A percentile compares a stretch with the other conserved stretches of the same genome.
Evolutionary conservation across 1,139 yeast species (phyloP).

Genomic region (Hyphopichia fennica): DNA sequence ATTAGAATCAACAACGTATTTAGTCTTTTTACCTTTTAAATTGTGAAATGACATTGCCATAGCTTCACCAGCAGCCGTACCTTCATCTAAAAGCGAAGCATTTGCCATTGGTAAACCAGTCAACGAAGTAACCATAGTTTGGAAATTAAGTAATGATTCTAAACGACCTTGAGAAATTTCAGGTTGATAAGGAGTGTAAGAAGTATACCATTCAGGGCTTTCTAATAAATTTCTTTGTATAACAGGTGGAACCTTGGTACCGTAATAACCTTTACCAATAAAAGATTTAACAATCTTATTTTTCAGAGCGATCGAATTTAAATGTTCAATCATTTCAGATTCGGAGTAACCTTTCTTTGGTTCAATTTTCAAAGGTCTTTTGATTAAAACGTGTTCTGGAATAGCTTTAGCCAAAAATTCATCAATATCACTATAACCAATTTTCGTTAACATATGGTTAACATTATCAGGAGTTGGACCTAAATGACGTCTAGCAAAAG

Average conservation of each 20-base stretch:
- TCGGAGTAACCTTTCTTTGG: constrained; percentile 80
- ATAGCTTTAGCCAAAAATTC: constrained; percentile 72
- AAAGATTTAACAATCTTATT: constrained; percentile 71
- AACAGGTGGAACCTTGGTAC: constrained; percentile 87
- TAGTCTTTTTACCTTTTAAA: constrained; percentile 62
- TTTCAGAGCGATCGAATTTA: constrained; percentile 68
- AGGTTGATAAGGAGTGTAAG: constrained; percentile 97
- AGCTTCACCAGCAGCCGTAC: constrained; percentile 98
- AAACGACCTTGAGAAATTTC: constrained; percentile 96
- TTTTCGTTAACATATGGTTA: constrained; percentile 57
- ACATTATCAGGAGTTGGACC: constrained; percentile 77
- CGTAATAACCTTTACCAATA: constrained; percentile 94
- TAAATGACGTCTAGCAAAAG: constrained; percentile 86
- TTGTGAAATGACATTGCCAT: constrained; percentile 80
- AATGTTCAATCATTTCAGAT: constrained; percentile 70
- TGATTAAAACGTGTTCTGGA: constrained; percentile 72
- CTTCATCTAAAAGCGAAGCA: constrained; percentile 93
- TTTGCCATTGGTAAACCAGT: constrained; percentile 93
- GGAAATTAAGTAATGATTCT: constrained; percentile 85
- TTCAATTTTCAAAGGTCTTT: constrained; percentile 60
- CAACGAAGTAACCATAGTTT: constrained; percentile 82
- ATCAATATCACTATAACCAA: constrained; percentile 69
- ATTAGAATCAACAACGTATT: constrained; percentile 71
- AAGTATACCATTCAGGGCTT: constrained; percentile 97
- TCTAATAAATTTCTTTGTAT: constrained; percentile 90